Percentiles rank a stretch among this genome's conserved stretches.
These are phyloP conservation scores for Aspergillus chevalieri DNA, from an alignment of 2,329 filamentous ascomycete genomes.

Conservation along the genomic window DNA sequence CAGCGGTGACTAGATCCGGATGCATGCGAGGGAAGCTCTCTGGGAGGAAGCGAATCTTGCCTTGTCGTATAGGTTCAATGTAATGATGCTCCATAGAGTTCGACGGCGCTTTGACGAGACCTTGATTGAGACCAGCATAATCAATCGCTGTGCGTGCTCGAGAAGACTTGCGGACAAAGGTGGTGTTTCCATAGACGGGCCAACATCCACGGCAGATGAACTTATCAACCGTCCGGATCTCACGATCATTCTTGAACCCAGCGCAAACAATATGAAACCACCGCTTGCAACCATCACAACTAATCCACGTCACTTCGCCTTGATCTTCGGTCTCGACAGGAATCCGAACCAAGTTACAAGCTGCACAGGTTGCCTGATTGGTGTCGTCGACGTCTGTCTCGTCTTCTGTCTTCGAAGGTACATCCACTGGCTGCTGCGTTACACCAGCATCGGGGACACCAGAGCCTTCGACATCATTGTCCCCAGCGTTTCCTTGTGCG, in stretches of 20 bases:
- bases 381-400: conserved; percentile 20
- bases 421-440: conserved; percentile 9
- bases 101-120: conserved; percentile 58
- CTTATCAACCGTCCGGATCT: conserved; percentile 62
- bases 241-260: conserved; percentile 58
- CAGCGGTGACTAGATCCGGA: conserved; percentile 57
- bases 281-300: conserved; percentile 61
- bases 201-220: conserved; percentile 59
- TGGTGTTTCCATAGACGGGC: conserved; percentile 56
- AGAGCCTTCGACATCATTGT: conserved; percentile 6
- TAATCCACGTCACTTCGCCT: conserved; percentile 55
- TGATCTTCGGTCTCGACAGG: conserved; percentile 48
- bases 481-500: conserved; percentile 5
- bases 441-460: conserved; percentile 3
- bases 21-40: conserved; percentile 60
- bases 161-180: conserved; percentile 61
- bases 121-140: conserved; percentile 62
- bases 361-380: conserved; percentile 48
- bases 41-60: conserved; percentile 54
- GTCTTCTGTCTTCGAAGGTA: conserved; percentile 23
- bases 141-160: conserved; percentile 61
- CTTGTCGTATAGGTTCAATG: conserved; percentile 61
- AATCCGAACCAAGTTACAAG: conserved; percentile 51
- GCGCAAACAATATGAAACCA: conserved; percentile 66
- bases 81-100: conserved; percentile 63